These are phyloP conservation scores for Stygiomarasmius scandens DNA, from an alignment of 1,284 basidiomycete species.

Conservation along the genomic window DNA sequence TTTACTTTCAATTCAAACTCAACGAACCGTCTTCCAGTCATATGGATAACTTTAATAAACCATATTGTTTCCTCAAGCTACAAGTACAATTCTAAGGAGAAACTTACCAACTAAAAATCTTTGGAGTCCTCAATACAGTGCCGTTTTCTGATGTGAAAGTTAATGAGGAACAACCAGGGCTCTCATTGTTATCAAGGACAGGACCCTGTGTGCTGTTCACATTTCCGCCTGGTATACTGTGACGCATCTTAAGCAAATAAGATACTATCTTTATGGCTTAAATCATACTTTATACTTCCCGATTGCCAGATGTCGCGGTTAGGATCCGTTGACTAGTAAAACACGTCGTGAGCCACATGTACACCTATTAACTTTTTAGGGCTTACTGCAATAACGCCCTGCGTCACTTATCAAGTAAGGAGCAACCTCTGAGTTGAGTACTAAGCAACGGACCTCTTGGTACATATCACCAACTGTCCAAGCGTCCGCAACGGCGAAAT, in stretches of 20 bases:
- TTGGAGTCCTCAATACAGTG: slow-evolving; percentile 6
- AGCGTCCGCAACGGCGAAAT: slow-evolving; percentile 12
- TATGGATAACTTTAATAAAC: slow-evolving; percentile 3
- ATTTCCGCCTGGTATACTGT: slow-evolving; percentile 9
- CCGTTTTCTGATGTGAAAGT: slow-evolving; percentile 12
- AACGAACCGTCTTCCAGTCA: slow-evolving; percentile 11
- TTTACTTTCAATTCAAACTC: background rate
- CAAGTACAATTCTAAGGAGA: background rate
- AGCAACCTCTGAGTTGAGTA: no score
- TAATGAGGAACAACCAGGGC: slow-evolving; percentile 10
- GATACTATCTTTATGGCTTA: background rate
- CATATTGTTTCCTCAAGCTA: background rate
- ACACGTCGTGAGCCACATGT: background rate
- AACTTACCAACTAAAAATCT: slow-evolving; percentile 7
- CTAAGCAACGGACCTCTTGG: background rate
- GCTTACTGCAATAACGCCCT: slow-evolving; percentile 12
- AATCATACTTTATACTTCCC: slow-evolving; percentile 6
- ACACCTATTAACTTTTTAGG: no score
- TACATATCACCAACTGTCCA: slow-evolving; percentile 15
- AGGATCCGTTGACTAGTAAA: slow-evolving; percentile 5
- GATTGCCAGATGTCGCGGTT: slow-evolving; percentile 14
- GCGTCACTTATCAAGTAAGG: background rate
- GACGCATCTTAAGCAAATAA: background rate
- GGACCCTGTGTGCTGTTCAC: slow-evolving; percentile 12
- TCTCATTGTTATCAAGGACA: slow-evolving; percentile 10